phyloP scores from a whole-genome alignment of 345 rosid species.

The Eucalyptus grandis region DNA sequence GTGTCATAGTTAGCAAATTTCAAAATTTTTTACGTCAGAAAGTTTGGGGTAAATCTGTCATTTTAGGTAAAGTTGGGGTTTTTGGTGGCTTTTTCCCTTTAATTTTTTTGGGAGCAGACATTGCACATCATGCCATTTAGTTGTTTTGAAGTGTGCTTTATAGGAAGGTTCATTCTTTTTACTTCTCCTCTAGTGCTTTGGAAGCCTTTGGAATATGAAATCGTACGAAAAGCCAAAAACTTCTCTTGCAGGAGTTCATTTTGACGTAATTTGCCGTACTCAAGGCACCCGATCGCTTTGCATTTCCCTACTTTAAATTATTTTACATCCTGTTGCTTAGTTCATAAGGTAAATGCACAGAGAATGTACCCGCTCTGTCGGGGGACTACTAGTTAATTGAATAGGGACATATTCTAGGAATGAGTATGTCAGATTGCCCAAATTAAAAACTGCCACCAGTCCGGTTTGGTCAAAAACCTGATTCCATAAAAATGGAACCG shows the following conservation, averaged over 20 bases:
- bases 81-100: background rate
- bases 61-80: too few species aligned
- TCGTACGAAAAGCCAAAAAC: background rate
- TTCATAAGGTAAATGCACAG: too few species aligned
- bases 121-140: background rate
- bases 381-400: too few species aligned
- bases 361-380: too few species aligned
- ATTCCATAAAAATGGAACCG: fast-evolving
- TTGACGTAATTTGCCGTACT: background rate
- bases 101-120: background rate
- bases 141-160: background rate
- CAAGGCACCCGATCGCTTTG: background rate
- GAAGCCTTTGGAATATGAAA: background rate
- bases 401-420: too few species aligned
- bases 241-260: background rate
- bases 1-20: too few species aligned
- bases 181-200: background rate
- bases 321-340: background rate
- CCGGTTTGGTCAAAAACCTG: fast-evolving
- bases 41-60: too few species aligned
- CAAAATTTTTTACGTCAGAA: too few species aligned
- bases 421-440: too few species aligned
- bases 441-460: fast-evolving
- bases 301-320: background rate
- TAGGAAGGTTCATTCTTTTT: background rate